phyloP scores from a whole-genome alignment of 2,329 filamentous ascomycete genomes.

The Fusarium verticillioides region DNA sequence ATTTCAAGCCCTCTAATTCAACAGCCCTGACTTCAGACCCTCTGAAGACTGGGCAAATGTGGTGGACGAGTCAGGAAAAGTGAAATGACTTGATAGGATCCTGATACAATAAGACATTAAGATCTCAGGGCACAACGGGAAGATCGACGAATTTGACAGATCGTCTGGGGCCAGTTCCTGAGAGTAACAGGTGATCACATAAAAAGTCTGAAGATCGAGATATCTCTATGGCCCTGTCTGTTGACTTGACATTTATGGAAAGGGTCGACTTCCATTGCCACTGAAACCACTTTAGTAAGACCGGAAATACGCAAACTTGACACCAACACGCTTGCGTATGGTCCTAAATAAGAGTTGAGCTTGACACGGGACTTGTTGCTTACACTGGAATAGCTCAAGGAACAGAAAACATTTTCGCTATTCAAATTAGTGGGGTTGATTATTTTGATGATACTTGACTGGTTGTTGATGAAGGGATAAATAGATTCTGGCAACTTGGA shows the following conservation, averaged over 20 bases:
- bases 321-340: background rate
- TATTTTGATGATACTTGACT: constrained; percentile 4
- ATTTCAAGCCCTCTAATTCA: background rate
- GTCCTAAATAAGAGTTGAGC: background rate
- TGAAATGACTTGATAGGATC: background rate
- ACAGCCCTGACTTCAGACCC: background rate
- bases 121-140: background rate
- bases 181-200: constrained; percentile 11
- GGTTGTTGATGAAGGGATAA: background rate
- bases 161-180: constrained; percentile 25
- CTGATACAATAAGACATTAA: background rate
- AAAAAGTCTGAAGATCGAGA: constrained; percentile 5
- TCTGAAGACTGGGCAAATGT: no score
- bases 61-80: background rate
- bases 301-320: background rate
- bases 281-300: constrained; percentile 1
- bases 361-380: constrained; percentile 1
- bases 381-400: background rate
- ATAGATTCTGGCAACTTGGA: background rate
- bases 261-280: constrained; percentile 18
- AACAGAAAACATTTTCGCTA: background rate
- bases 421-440: constrained; percentile 1
- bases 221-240: constrained; percentile 9
- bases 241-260: constrained; percentile 15
- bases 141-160: background rate